Conservation (phyloP, 2,329 filamentous ascomycete species). For the Acrocalymma vagum region DNA sequence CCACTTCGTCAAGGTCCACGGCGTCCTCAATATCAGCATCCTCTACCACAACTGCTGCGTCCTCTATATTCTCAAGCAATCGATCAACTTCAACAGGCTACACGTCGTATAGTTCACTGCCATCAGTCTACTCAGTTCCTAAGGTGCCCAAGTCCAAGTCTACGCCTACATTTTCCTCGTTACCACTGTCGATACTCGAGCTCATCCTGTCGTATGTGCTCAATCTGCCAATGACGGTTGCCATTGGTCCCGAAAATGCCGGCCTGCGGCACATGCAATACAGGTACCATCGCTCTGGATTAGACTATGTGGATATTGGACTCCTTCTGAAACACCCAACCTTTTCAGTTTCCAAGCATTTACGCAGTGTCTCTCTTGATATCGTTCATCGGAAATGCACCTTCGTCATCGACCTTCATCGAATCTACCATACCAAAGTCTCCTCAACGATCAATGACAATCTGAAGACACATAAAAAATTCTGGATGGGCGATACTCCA, state of each 20-base stretch:
- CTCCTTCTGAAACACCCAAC: conserved; percentile 25
- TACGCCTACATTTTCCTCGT: conserved; percentile 6
- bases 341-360: conserved; percentile 22
- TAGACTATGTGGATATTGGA: conserved; percentile 28
- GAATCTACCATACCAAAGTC: conserved; percentile 23
- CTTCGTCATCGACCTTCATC: conserved; percentile 31
- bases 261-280: conserved; percentile 21
- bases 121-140: not conserved
- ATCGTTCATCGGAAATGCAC: conserved; percentile 26
- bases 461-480: conserved; percentile 22
- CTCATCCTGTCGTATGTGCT: conserved; percentile 29
- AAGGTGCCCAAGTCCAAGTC: conserved; percentile 1
- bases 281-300: conserved; percentile 23
- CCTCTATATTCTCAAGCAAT: conserved; percentile 16
- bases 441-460: conserved; percentile 21
- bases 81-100: conserved; percentile 9
- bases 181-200: conserved; percentile 27
- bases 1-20: no score
- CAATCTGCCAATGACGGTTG: conserved; percentile 22
- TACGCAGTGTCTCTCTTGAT: conserved; percentile 22
- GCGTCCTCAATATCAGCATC: no score
- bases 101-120: conserved; percentile 10
- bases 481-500: conserved; percentile 27
- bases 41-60: conserved; percentile 12
- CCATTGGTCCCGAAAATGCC: conserved; percentile 17